phyloP scores from a whole-genome alignment of 2,329 filamentous ascomycete genomes.

The Colletotrichum eleusines region DNA sequence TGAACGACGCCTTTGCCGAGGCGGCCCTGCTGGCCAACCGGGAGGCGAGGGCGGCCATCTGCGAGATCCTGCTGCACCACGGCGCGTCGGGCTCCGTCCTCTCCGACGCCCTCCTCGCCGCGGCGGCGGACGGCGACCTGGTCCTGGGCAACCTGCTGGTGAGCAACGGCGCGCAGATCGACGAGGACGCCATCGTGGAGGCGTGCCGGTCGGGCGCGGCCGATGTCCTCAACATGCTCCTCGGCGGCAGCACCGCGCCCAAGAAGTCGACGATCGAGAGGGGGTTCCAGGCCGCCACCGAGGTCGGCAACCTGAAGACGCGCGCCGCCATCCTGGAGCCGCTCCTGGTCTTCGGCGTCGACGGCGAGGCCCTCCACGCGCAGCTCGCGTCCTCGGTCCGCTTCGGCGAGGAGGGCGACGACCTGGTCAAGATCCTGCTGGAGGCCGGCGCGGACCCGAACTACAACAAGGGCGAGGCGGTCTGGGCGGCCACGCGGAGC shows the following conservation, averaged over 20 bases:
- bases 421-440: conserved; percentile 64
- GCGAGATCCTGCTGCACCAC: conserved; percentile 58
- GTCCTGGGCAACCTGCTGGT: conserved; percentile 64
- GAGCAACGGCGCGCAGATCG: conserved; percentile 63
- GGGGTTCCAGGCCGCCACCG: conserved; percentile 68
- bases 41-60: conserved; percentile 57
- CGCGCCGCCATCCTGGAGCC: conserved; percentile 63
- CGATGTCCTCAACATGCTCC: conserved; percentile 63
- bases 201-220: conserved; percentile 64
- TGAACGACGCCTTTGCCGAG: conserved; percentile 58
- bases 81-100: conserved; percentile 60
- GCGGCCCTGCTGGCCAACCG: conserved; percentile 58
- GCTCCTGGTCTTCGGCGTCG: conserved; percentile 63
- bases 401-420: conserved; percentile 62
- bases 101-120: conserved; percentile 63
- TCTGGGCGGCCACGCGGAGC: conserved; percentile 66
- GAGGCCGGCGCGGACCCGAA: conserved; percentile 62
- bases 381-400: conserved; percentile 66
- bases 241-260: conserved; percentile 56
- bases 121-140: conserved; percentile 66
- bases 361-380: conserved; percentile 63
- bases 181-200: conserved; percentile 66
- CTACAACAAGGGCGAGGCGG: conserved; percentile 65
- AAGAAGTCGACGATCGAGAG: conserved; percentile 59
- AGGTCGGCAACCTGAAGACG: conserved; percentile 62